Base-by-base conservation (phyloP, 257 asterid genomes). In the Coffea canephora region DNA sequence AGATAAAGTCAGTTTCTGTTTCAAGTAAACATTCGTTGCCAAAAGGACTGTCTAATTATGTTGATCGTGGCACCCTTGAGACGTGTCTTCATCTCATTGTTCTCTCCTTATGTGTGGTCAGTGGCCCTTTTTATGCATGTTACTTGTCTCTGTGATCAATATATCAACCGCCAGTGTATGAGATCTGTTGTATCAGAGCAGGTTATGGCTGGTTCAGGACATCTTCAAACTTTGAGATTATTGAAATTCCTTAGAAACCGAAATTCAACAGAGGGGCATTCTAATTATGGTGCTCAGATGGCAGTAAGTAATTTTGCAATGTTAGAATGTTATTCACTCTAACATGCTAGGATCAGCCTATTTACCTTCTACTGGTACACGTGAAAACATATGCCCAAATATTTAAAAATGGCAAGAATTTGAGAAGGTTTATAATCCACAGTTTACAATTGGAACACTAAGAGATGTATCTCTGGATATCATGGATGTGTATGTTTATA, bases 141-240 rank as follows among this genome's bases (percentile, higher is more conserved):
- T 49, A 4, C 75, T 52, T 76, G 34, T 69, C 78, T 78, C n/a
- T 48, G 23, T 41, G 65, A 49, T 66, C n/a, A 6, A 16, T 75
- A 81, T 59, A 64, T 27, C 14, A 59, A 78, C 54, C 80, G 13
- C 82, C 67, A 46, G 61, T 73, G 69, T 78, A 83, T 84, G 25
- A 75, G 70, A 59, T 34, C 71, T 85, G 79, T 80, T 80, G 27
- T 69, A 46, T 55, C 41, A 41, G 75, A 80, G 78, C 93, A 96
- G 99, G 97, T 96, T 82, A 92, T 96, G 99, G 97, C 99, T 78
- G 99, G 99, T 79, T 96, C 99, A 54, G 99, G 99, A 73, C 92
- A 96, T 87, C 92, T 96, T 68, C 93, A 88, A 81, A 96, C 97
- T 54, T 88, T 96, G 78, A 91, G 89, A 83, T 83, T 96, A 82